Evolutionary conservation across 768 basidiomycete species (phyloP).

Genomic region (Boletales sp.): DNA sequence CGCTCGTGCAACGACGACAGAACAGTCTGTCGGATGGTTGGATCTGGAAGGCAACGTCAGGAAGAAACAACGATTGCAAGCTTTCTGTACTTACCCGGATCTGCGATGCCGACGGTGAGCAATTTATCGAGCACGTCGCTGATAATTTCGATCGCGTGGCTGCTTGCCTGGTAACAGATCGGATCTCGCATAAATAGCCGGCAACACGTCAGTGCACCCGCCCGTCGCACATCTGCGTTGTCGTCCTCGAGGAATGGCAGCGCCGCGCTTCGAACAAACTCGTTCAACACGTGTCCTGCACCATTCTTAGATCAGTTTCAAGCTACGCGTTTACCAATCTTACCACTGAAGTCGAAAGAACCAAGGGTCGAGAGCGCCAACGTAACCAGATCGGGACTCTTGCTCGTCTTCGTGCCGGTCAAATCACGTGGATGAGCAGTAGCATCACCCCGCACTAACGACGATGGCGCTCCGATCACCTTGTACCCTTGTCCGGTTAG

Average conservation of each 20-base stretch:
- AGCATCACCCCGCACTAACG: constrained; percentile 53
- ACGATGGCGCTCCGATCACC: constrained; percentile 79
- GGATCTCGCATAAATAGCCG: constrained; percentile 90
- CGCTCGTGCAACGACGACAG: constrained; percentile 84
- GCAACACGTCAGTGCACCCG: constrained; percentile 91
- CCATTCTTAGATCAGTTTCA: constrained; percentile 9
- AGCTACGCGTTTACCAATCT: constrained; percentile 7
- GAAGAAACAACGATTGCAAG: constrained; percentile 1
- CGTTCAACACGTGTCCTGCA: constrained; percentile 87
- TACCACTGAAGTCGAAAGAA: constrained; percentile 92
- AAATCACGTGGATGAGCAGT: constrained; percentile 48
- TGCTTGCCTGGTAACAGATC: constrained; percentile 93
- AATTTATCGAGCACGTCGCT: constrained; percentile 98
- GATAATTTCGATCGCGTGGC: constrained; percentile 94
- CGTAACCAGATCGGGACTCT: constrained; percentile 65
- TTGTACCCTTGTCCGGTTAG: constrained; percentile 84
- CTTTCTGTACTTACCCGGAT: constrained; percentile 64
- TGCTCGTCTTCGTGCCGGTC: constrained; percentile 50
- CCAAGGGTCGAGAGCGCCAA: constrained; percentile 86
- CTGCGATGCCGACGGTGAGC: constrained; percentile 91
- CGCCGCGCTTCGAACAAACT: constrained; percentile 90
- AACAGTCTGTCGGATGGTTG: constrained; percentile 82
- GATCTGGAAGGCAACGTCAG: constrained; percentile 38
- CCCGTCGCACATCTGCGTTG: constrained; percentile 78
- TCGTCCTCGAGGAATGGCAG: constrained; percentile 95